phyloP scores from a whole-genome alignment of 306 rosid genomes.

The Vigna unguiculata region DNA sequence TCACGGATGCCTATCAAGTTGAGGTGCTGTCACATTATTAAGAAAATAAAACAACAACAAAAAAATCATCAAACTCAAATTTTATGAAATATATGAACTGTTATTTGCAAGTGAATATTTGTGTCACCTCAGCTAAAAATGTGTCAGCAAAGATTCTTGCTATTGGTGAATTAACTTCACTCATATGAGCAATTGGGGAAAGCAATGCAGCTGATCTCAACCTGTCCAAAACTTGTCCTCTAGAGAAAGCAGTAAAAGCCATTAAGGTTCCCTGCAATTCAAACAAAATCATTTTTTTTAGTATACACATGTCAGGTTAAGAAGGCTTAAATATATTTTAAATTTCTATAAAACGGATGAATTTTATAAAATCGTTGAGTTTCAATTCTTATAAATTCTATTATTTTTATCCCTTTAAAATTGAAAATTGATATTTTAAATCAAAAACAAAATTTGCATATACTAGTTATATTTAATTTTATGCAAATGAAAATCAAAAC shows the following conservation, averaged over 20 bases:
- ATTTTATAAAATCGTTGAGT: no score
- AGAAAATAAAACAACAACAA: neutral
- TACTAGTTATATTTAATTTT: no score
- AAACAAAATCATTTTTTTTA: no score
- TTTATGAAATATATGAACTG: neutral
- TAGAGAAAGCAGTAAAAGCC: constrained; percentile 65
- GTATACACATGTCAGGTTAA: no score
- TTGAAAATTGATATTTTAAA: no score
- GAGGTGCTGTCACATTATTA: constrained; percentile 45
- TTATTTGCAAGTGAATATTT: neutral
- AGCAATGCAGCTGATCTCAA: constrained; percentile 78
- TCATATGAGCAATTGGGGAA: constrained; percentile 75
- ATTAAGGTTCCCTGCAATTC: constrained; percentile 75
- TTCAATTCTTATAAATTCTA: no score
- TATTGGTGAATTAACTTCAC: constrained; percentile 52
- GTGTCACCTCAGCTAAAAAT: constrained; percentile 56
- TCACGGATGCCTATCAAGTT: constrained; percentile 60
- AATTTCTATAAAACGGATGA: no score
- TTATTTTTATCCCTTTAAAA: no score
- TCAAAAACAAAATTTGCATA: no score
- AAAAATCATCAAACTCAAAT: neutral
- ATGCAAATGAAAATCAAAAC: no score
- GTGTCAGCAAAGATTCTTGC: constrained; percentile 56
- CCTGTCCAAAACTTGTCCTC: constrained; percentile 51
- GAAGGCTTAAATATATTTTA: no score